Evolutionary conservation across 106 monocot species (phyloP).

Genomic region (Chionographis japonica): DNA sequence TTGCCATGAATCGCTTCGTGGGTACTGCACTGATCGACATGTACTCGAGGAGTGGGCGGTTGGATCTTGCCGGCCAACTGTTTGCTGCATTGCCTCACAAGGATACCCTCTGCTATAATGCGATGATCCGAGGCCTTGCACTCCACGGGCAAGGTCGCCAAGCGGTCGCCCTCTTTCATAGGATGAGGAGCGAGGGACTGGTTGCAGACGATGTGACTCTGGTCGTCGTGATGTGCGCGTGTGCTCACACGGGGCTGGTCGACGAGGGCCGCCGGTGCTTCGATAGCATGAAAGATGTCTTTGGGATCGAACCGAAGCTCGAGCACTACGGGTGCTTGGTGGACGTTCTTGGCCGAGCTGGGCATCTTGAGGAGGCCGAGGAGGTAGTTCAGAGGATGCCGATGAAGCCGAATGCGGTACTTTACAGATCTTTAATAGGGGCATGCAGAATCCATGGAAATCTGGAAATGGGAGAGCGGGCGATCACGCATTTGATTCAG

Average conservation of each 20-base stretch:
- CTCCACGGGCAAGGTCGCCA: constrained; percentile 25
- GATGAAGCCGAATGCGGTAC: constrained; percentile 21
- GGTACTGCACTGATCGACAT: constrained; percentile 33
- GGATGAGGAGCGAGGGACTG: constrained; percentile 11
- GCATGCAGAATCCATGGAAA: constrained; percentile 30
- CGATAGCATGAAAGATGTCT: constrained; percentile 8
- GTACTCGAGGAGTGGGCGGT: constrained; percentile 38
- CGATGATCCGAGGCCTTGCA: constrained; percentile 30
- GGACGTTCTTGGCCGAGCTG: constrained; percentile 40
- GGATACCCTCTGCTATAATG: constrained; percentile 31
- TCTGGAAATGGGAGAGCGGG: constrained; percentile 5
- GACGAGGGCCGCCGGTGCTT: constrained; percentile 33
- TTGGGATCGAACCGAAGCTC: constrained; percentile 18
- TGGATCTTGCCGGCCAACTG: constrained; percentile 28
- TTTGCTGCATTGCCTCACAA: constrained; percentile 24
- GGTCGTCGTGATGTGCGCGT: constrained; percentile 26
- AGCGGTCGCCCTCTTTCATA: constrained; percentile 20
- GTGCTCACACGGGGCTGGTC: constrained; percentile 42
- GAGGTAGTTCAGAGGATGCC: constrained; percentile 25
- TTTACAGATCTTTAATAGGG: constrained; percentile 31
- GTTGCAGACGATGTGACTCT: constrained; percentile 22
- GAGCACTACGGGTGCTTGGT: constrained; percentile 57
- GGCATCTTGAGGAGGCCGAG: constrained; percentile 35
- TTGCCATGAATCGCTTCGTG: constrained; percentile 24
- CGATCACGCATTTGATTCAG: constrained; percentile 11